phyloP scores from a whole-genome alignment of 768 basidiomycete genomes.

The Fomitopsis serialis region DNA sequence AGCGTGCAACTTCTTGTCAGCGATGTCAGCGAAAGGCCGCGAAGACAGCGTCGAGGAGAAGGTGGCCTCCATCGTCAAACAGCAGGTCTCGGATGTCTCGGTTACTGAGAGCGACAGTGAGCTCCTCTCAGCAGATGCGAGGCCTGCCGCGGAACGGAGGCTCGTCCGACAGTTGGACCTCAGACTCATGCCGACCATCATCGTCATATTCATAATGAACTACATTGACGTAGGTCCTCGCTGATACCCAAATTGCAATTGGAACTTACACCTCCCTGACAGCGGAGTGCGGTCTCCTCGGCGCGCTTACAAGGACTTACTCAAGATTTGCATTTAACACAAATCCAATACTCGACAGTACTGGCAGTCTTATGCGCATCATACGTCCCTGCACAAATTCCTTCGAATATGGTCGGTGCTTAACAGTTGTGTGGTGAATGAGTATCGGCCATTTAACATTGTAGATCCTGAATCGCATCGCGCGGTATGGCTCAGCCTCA shows the following conservation, averaged over 20 bases:
- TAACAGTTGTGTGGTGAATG: slow-evolving; percentile 1
- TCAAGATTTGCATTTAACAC: slow-evolving; percentile 36
- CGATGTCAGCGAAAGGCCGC: not conserved
- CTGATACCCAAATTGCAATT: not conserved
- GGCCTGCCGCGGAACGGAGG: slow-evolving; percentile 26
- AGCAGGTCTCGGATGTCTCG: not conserved
- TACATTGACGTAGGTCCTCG: slow-evolving; percentile 51
- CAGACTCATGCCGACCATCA: slow-evolving; percentile 50
- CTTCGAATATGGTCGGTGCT: slow-evolving; percentile 53
- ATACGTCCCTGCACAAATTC: slow-evolving; percentile 60
- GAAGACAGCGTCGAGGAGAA: not conserved
- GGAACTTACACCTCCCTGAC: not conserved
- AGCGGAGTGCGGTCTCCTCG: slow-evolving; percentile 34
- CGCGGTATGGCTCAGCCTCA: slow-evolving; percentile 30
- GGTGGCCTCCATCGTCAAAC: not conserved
- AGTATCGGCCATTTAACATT: not conserved
- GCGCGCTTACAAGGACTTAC: slow-evolving; percentile 37
- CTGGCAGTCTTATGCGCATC: slow-evolving; percentile 52
- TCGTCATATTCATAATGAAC: slow-evolving; percentile 61
- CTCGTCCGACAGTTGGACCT: slow-evolving; percentile 54
- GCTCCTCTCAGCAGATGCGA: slow-evolving; percentile 16
- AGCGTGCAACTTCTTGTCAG: no score
- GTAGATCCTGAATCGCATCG: slow-evolving; percentile 50
- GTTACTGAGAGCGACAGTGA: slow-evolving; percentile 11
- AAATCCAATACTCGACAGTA: slow-evolving; percentile 46